A percentile compares a stretch with the other conserved stretches of the same genome.
These are phyloP conservation scores for Hansenula sp. DNA, from an alignment of 1,139 yeast species.

Conservation along the genomic window DNA sequence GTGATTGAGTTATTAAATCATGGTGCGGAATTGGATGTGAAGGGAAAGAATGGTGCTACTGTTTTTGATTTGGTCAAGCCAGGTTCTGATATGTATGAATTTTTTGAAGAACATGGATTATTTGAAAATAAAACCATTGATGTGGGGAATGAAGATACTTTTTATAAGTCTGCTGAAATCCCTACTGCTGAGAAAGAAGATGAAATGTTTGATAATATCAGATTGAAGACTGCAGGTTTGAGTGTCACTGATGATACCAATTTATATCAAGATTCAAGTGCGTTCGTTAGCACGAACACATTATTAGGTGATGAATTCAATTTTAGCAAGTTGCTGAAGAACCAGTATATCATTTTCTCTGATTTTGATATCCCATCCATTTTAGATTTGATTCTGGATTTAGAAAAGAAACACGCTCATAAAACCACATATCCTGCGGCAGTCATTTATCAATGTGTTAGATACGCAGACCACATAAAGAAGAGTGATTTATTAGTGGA, in stretches of 20 bases:
- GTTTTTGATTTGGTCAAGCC: conserved; percentile 36
- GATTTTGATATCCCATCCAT: conserved; percentile 65
- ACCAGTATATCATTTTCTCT: conserved; percentile 48
- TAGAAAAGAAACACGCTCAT: conserved; percentile 43
- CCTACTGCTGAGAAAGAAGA: conserved; percentile 27
- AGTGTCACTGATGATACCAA: conserved; percentile 20
- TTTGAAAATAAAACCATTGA: conserved; percentile 18
- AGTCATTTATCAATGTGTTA: conserved; percentile 57
- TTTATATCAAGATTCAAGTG: conserved; percentile 15
- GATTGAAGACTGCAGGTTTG: conserved; percentile 45
- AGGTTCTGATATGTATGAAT: conserved; percentile 33
- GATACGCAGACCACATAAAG: conserved; percentile 58
- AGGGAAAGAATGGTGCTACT: conserved; percentile 28
- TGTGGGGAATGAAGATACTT: conserved; percentile 15
- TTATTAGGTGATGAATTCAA: conserved; percentile 25
- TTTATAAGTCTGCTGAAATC: conserved; percentile 22
- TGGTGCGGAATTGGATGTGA: conserved; percentile 35
- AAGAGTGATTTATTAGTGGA: conserved; percentile 52
- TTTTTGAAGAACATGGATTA: conserved; percentile 34
- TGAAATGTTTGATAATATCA: conserved; percentile 42
- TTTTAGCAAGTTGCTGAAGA: conserved; percentile 26
- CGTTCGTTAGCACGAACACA: conserved; percentile 6
- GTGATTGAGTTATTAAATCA: conserved; percentile 33
- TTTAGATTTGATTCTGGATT: conserved; percentile 49
- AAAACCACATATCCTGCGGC: conserved; percentile 67